Base-by-base conservation (phyloP, 441 rosid species). In the Melianthus villosus region DNA sequence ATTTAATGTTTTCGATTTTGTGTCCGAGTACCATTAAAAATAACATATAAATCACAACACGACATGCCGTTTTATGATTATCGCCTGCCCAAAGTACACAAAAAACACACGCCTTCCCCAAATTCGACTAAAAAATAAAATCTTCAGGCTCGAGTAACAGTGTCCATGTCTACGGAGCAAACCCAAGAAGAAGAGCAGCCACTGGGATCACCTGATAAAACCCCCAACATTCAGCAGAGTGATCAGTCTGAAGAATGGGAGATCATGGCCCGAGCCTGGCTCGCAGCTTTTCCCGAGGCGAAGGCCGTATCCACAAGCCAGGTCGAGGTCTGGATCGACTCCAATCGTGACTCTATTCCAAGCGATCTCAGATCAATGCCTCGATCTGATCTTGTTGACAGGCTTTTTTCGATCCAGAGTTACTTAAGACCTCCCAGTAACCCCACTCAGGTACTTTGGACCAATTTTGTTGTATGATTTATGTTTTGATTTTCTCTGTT, bases 181-280 rank as follows among this genome's bases (percentile, higher is more conserved):
- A 53, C 68, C 70, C 72, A 60, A 60, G 65, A 54, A 38, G 55
- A 50, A 6, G 70, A 53, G 3, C 42, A 10, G 3, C 45, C 19
- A 30, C 16, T 18, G 41, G 34, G 32, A 8, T 17, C 15, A 2
- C 39, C 14, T 35, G 59, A 56, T 13, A 62, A 48, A 48, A 65
- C 57, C 53, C 65, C 48, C 23, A 39, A 36, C 32, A 15, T 42
- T 0, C 49, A 15, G 40, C 68, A 45, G 25, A 47, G 49, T 15
- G 79, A 72, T 47, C 86, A 68, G 16, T 51, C 83, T 9, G 75
- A 74, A 29, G 92, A 72, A 70, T 82, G 94, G 94, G 79, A 74
- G 49, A 63, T 73, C 7, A 74, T 82, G 92, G 94, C 92, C 18
- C 61, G 62, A 42, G 84, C 86, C 4, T 83, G 94, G 92, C 56